Conservation (phyloP, 2,329 filamentous ascomycete genomes). For the Hypoxylon sp. region DNA sequence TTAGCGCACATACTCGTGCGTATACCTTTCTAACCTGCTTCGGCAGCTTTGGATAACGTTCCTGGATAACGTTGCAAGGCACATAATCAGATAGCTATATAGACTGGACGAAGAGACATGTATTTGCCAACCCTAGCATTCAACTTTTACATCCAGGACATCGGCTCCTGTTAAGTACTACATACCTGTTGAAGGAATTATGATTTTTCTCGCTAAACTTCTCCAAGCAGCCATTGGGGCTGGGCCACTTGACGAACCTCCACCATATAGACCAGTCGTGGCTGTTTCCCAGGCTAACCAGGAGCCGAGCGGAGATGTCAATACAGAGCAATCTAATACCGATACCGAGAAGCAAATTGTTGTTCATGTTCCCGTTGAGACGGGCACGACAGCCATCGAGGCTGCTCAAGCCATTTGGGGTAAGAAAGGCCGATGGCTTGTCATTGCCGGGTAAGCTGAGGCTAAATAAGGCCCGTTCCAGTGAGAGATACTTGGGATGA, state of each 20-base stretch:
- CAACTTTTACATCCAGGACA: not conserved
- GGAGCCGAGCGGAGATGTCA: not conserved
- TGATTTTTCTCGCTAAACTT: constrained; percentile 15
- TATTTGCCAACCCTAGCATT: not conserved
- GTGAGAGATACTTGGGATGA: not conserved
- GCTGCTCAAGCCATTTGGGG: constrained; percentile 45
- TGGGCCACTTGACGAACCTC: constrained; percentile 33
- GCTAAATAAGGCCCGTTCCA: not conserved
- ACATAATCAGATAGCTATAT: not conserved
- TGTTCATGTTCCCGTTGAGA: constrained; percentile 28
- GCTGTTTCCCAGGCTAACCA: not conserved
- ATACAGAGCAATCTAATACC: not conserved
- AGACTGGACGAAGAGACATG: not conserved
- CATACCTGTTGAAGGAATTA: not conserved
- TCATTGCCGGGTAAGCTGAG: constrained; percentile 43
- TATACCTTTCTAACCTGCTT: not conserved
- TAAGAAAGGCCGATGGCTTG: constrained; percentile 41
- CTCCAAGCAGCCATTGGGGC: constrained; percentile 27
- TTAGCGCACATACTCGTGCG: not conserved
- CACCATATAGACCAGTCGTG: constrained; percentile 9
- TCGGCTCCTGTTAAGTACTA: not conserved
- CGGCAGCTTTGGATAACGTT: not conserved
- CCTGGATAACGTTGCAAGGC: not conserved
- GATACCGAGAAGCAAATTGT: constrained; percentile 22
- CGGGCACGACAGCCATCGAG: constrained; percentile 38